These are phyloP conservation scores for Fusarium vanettenii DNA, from an alignment of 2,329 filamentous ascomycete genomes.

Conservation along the genomic window DNA sequence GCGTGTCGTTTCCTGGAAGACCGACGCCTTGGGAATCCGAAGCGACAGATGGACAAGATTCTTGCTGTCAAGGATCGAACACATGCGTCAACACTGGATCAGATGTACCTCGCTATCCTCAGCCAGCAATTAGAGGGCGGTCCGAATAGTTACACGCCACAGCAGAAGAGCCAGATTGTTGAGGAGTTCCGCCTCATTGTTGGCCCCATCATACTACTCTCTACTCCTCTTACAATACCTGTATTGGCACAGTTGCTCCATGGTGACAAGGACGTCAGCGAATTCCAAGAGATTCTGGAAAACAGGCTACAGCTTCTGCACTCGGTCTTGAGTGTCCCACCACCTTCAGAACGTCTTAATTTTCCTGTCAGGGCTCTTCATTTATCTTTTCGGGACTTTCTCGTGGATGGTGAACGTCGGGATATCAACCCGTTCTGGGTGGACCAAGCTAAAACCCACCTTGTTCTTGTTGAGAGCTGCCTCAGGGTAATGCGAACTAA, in stretches of 20 bases:
- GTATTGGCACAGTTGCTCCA: conserved; percentile 44
- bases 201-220: conserved; percentile 46
- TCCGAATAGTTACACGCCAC: not conserved
- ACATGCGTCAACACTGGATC: not conserved
- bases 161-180: not conserved
- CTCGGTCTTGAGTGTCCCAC: conserved; percentile 50
- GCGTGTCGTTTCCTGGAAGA: not conserved
- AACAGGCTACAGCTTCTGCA: conserved; percentile 46
- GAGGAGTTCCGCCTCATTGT: conserved; percentile 31
- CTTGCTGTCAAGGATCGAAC: not conserved
- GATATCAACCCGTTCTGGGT: conserved; percentile 40
- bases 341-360: not conserved
- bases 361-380: conserved; percentile 48
- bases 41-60: not conserved
- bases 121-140: not conserved
- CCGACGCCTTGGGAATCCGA: not conserved
- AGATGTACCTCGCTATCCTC: not conserved
- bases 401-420: conserved; percentile 20
- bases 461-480: conserved; percentile 1
- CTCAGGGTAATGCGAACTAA: conserved; percentile 22
- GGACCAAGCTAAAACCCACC: conserved; percentile 3
- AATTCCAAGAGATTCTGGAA: conserved; percentile 1
- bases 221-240: conserved; percentile 45
- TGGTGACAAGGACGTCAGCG: not conserved
- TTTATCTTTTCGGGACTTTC: conserved; percentile 52